Evolutionary conservation across 2,329 filamentous ascomycete species (phyloP).

Genomic region (Xylariales sp.): DNA sequence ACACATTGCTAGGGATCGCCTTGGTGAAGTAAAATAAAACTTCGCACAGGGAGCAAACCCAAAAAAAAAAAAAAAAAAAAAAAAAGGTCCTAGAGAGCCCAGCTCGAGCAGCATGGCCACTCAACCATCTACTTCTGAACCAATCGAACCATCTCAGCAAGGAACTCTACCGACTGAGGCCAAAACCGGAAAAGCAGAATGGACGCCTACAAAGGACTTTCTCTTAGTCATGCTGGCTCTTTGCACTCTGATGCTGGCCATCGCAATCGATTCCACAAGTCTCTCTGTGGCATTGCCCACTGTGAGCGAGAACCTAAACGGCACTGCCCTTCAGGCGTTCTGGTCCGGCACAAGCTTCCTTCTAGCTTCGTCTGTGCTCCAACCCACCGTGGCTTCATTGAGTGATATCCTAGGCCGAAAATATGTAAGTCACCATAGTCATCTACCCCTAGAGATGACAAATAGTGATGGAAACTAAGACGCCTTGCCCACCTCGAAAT

Average conservation of each 20-base stretch:
- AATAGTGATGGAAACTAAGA: no score
- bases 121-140: no score
- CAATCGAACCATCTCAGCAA: no score
- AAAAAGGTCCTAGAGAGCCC: no score
- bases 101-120: no score
- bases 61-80: no score
- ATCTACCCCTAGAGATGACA: no score
- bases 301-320: slow-evolving; percentile 46
- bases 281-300: slow-evolving; percentile 57
- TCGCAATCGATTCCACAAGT: slow-evolving; percentile 62
- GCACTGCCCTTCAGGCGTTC: slow-evolving; percentile 58
- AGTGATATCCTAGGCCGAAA: slow-evolving; percentile 12
- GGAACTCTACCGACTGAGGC: no score
- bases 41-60: no score
- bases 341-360: slow-evolving; percentile 70
- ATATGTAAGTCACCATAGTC: slow-evolving; percentile 6
- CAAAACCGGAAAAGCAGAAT: no score
- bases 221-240: slow-evolving; percentile 46
- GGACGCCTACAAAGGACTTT: slow-evolving; percentile 30
- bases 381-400: slow-evolving; percentile 32
- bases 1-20: no score
- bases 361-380: slow-evolving; percentile 58
- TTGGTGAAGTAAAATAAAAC: no score
- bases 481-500: background rate
- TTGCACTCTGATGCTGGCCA: slow-evolving; percentile 53